phyloP scores from a whole-genome alignment of 257 asterid genomes.

The Solanum sejunctum region DNA sequence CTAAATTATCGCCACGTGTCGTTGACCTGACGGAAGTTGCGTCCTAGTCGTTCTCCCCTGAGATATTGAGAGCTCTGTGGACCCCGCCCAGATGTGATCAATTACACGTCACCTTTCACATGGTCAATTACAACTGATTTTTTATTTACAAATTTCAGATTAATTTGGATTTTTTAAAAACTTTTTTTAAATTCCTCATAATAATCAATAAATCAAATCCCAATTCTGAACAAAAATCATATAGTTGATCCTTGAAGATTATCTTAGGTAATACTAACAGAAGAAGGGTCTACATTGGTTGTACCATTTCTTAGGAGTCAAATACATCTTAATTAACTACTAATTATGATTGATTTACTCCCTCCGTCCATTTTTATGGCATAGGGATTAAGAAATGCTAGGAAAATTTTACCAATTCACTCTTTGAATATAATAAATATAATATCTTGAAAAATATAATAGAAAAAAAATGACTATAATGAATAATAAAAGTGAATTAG shows the following conservation, averaged over 20 bases:
- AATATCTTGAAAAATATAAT: too few relatives aligned
- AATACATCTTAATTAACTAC: not conserved
- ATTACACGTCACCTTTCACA: not conserved
- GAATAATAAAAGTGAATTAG: too few relatives aligned
- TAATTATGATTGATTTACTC: not conserved
- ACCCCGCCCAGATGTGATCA: not conserved
- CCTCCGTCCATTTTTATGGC: too few relatives aligned
- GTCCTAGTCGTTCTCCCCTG: not conserved
- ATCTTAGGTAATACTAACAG: not conserved
- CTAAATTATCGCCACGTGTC: conserved; percentile 11
- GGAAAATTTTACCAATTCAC: too few relatives aligned
- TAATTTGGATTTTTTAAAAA: not conserved
- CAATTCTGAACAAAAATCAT: not conserved
- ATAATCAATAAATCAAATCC: not conserved
- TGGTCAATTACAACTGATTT: not conserved
- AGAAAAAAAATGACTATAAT: too few relatives aligned
- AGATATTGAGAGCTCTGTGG: not conserved
- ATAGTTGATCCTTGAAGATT: not conserved
- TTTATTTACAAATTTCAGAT: not conserved
- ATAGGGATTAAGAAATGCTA: too few relatives aligned
- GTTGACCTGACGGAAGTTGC: conserved; percentile 3
- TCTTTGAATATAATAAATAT: too few relatives aligned
- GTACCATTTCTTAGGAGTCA: not conserved
- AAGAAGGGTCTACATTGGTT: not conserved
- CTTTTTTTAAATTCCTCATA: not conserved